Evolutionary conservation across 2,329 filamentous ascomycete genomes (phyloP).

Genomic region (Plectosphaerella sp.): DNA sequence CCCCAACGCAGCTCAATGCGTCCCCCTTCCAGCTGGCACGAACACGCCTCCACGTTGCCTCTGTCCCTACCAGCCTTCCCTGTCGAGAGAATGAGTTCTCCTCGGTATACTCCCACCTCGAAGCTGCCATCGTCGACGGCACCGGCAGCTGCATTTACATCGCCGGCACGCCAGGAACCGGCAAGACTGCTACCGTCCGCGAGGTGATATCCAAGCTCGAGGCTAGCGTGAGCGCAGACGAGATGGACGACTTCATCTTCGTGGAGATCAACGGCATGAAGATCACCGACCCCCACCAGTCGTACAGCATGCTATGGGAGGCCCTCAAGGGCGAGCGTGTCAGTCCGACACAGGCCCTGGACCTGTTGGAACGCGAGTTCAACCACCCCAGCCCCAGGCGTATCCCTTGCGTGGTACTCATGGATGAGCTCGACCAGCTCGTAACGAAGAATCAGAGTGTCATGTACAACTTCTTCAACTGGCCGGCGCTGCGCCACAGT

Average conservation of each 20-base stretch:
- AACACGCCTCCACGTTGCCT: constrained; percentile 85
- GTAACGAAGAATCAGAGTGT: constrained; percentile 99
- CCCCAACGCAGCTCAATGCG: constrained; percentile 66
- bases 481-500: constrained; percentile 88
- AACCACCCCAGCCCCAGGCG: constrained; percentile 84
- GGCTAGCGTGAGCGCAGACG: constrained; percentile 79
- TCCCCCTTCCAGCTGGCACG: constrained; percentile 92
- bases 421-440: constrained; percentile 97
- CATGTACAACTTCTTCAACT: constrained; percentile 99
- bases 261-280: constrained; percentile 99
- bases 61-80: constrained; percentile 82
- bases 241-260: constrained; percentile 97
- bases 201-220: constrained; percentile 90
- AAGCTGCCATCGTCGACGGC: constrained; percentile 89
- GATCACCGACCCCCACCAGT: constrained; percentile 95
- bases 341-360: constrained; percentile 84
- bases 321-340: constrained; percentile 90
- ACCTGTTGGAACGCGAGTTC: constrained; percentile 89
- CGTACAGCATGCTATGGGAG: constrained; percentile 93
- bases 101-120: constrained; percentile 87
- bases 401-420: constrained; percentile 92
- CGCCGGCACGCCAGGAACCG: constrained; percentile 95
- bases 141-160: constrained; percentile 98
- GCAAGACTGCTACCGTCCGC: constrained; percentile 94
- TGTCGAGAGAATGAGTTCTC: constrained; percentile 91